Percentiles rank a stretch among this genome's conserved stretches.
Conservation (phyloP, 208 protist species). For the Wallacemonas rigidus region DNA sequence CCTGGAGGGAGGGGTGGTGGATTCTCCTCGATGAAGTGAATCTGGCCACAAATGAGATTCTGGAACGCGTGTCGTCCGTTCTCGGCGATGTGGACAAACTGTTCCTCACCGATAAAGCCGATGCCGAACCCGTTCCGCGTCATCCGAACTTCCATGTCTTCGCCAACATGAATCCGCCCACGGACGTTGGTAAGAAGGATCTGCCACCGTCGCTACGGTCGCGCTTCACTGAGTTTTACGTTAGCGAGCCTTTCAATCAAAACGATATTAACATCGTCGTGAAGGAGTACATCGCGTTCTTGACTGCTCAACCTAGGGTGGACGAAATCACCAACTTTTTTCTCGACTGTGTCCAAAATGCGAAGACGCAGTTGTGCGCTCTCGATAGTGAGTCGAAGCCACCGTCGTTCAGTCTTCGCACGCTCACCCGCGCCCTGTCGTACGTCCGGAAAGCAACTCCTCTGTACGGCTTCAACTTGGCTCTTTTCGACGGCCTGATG, state of each 20-base stretch:
- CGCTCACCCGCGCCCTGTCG: conserved; percentile 96
- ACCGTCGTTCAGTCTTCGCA: conserved; percentile 98
- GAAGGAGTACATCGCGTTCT: conserved; percentile 85
- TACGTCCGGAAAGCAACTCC: conserved; percentile 88
- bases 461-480: conserved; percentile 94
- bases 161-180: conserved; percentile 99
- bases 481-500: conserved; percentile 96
- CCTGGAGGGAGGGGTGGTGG: conserved; percentile 98
- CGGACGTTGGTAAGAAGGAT: conserved; percentile 99
- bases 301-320: conserved; percentile 76
- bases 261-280: conserved; percentile 96
- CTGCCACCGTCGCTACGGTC: conserved; percentile 93
- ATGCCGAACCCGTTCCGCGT: conserved; percentile 57
- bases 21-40: conserved; percentile 99
- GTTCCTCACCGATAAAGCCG: conserved; percentile 81
- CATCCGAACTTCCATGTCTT: conserved; percentile 99
- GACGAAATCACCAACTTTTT: conserved; percentile 96
- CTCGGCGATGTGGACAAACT: conserved; percentile 92
- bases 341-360: conserved; percentile 85
- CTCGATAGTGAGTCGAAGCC: conserved; percentile 91
- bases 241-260: conserved; percentile 95
- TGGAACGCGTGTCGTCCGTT: conserved; percentile 95
- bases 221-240: conserved; percentile 99
- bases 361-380: conserved; percentile 89
- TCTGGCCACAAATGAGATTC: conserved; percentile 97